These are phyloP conservation scores for Hemisphaericaspora xylanilytica DNA, from an alignment of 1,139 yeast species.

Conservation along the genomic window DNA sequence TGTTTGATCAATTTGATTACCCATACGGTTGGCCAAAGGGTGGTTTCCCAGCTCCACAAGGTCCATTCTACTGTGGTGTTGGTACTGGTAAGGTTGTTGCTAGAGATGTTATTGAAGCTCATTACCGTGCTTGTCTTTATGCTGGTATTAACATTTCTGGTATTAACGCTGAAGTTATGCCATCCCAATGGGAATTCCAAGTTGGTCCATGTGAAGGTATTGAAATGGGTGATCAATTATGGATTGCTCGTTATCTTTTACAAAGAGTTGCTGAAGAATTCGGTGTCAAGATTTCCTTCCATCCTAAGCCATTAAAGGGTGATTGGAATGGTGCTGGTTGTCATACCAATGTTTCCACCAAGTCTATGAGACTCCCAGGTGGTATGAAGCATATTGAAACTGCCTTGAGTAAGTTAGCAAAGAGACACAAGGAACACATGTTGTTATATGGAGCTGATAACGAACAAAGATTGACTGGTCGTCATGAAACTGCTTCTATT, in stretches of 20 bases:
- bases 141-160: conserved; percentile 91
- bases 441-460: conserved; percentile 93
- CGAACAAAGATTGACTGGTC: conserved; percentile 92
- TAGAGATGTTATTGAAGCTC: conserved; percentile 98
- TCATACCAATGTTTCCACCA: conserved; percentile 97
- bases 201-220: conserved; percentile 98
- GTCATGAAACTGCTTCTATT: conserved; percentile 97
- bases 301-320: conserved; percentile 98
- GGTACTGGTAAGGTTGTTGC: conserved; percentile 98
- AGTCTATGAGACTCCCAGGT: conserved; percentile 87
- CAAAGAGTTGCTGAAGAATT: conserved; percentile 97
- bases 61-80: conserved; percentile 99
- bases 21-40: conserved; percentile 99
- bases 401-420: conserved; percentile 89
- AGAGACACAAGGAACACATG: conserved; percentile 96
- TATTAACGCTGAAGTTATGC: conserved; percentile 99
- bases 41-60: conserved; percentile 99
- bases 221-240: conserved; percentile 93
- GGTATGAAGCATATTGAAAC: conserved; percentile 93
- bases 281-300: conserved; percentile 97
- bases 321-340: conserved; percentile 99
- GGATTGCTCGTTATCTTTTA: conserved; percentile 92
- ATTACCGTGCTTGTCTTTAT: conserved; percentile 95
- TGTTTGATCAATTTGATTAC: conserved; percentile 85
- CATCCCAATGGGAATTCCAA: conserved; percentile 99